Evolutionary conservation across 1,284 basidiomycete species (phyloP).

Genomic region (Cystobasidiaceae sp.): DNA sequence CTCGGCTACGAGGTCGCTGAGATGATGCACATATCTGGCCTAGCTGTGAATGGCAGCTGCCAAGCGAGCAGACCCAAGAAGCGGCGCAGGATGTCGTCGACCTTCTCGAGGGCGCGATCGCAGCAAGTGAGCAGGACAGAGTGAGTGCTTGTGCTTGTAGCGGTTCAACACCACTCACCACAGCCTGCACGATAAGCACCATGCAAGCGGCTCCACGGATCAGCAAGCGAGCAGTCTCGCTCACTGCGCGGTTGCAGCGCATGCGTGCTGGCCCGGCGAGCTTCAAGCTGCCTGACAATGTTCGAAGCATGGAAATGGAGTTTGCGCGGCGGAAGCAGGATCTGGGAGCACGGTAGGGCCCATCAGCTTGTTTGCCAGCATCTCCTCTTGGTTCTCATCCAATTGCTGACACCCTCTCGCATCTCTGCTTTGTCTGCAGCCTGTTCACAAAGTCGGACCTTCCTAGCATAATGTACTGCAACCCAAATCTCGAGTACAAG

Average conservation of each 20-base stretch:
- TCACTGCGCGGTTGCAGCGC: background rate
- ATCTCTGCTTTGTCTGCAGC: background rate
- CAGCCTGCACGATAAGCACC: too few relatives aligned
- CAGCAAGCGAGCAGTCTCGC: constrained; percentile 10
- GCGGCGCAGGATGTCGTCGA: too few relatives aligned
- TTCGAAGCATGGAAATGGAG: constrained; percentile 14
- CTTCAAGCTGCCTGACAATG: background rate
- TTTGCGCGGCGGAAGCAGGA: constrained; percentile 22
- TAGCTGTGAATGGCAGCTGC: too few relatives aligned
- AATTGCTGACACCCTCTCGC: background rate
- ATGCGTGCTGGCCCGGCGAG: constrained; percentile 18
- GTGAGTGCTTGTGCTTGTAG: too few relatives aligned
- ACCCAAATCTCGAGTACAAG: constrained; percentile 12
- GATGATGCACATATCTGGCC: too few relatives aligned
- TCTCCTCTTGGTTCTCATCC: background rate
- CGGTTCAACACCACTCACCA: too few relatives aligned
- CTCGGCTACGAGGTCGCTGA: too few relatives aligned
- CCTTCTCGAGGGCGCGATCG: too few relatives aligned
- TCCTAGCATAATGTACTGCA: constrained; percentile 16
- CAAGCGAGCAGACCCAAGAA: too few relatives aligned
- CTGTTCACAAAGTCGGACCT: constrained; percentile 5
- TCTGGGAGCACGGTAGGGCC: constrained; percentile 21
- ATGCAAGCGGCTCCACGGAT: constrained; percentile 1
- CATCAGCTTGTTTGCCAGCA: background rate
- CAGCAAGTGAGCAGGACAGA: too few relatives aligned